Base-by-base conservation (phyloP, 2,329 filamentous ascomycete species). In the Gaeumannomyces sp. region DNA sequence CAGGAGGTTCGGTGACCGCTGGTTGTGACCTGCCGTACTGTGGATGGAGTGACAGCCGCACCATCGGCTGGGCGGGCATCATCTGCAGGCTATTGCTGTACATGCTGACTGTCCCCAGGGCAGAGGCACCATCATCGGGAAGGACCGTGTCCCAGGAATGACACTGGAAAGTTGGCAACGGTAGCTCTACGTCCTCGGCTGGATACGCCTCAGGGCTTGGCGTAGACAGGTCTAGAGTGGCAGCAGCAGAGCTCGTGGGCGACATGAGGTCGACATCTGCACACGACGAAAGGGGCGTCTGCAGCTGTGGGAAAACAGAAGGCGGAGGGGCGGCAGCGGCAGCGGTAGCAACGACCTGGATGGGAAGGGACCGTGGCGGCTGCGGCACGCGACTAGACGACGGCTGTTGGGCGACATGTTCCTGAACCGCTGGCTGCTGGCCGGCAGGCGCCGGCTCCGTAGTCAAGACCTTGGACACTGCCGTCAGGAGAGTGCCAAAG, bases 401-500 rank as follows among this genome's bases (percentile, higher is more conserved):
- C 10, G 33, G 33, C 33, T 35, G 33, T 8, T 35, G 33, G 33
- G 19, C 25, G 57, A 59, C 57, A 28, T 19, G 58, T 10, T 29
- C 4, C 16, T 22, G 19, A 22, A 7, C n/a, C 4, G 22, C 19
- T 4, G 19, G 59, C 59, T 60, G 29, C 10, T 60, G 22, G 59
- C 19, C 11, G 22, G 28, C 19, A 13, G 22, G 22, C 22, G 29
- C 22, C 38, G 59, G 22, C 6, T 60, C 28, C 7, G 25, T 22
- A 29, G 22, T 16, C 28, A n/a, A 22, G 22, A 33, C 33, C 19
- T 29, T 33, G 27, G 29, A 33, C 28, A 35, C 29, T 1, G 27
- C 22, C 25, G 59, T 60, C 11, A 60, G 31, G 5, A 60, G 59
- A 53, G 64, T 35, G 66, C 63, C 31, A 63, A 59, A 33, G 63